These are phyloP conservation scores for Xanthoparmelia taractica DNA, from an alignment of 495 filamentous ascomycete genomes.

Conservation along the genomic window DNA sequence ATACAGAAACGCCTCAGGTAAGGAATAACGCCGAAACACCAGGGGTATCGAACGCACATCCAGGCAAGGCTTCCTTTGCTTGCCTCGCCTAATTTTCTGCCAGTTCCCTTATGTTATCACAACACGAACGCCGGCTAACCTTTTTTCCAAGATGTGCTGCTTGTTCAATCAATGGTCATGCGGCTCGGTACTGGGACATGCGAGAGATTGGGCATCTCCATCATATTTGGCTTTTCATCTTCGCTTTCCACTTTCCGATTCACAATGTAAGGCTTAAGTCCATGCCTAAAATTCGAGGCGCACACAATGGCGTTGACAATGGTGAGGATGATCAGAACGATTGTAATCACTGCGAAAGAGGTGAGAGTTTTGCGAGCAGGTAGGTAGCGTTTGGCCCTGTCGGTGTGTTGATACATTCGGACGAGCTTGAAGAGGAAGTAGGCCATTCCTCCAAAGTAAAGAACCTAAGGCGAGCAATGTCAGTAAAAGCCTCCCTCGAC, in stretches of 20 bases:
- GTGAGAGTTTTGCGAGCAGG: slow-evolving; percentile 75
- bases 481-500: slow-evolving; percentile 13
- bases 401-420: slow-evolving; percentile 71
- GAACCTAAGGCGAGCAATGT: slow-evolving; percentile 38
- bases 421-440: slow-evolving; percentile 98
- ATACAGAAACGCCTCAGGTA: not conserved
- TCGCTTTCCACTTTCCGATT: slow-evolving; percentile 51
- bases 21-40: not conserved
- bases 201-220: slow-evolving; percentile 52
- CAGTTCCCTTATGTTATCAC: not conserved
- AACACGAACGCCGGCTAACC: not conserved
- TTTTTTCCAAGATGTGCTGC: not conserved
- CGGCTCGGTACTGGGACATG: slow-evolving; percentile 52
- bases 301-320: slow-evolving; percentile 84
- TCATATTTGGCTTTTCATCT: slow-evolving; percentile 63
- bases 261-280: slow-evolving; percentile 79
- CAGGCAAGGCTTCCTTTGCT: not conserved
- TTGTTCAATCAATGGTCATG: slow-evolving; percentile 79
- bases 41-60: slow-evolving; percentile 15
- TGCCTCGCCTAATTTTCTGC: not conserved
- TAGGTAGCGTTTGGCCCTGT: slow-evolving; percentile 47
- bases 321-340: slow-evolving; percentile 77
- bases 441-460: slow-evolving; percentile 82
- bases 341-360: slow-evolving; percentile 86
- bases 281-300: slow-evolving; percentile 82